Percentiles rank a stretch among this genome's conserved stretches.
These are phyloP conservation scores for Sclerotiophoma versabilis DNA, from an alignment of 2,329 filamentous ascomycete species.

Conservation along the genomic window DNA sequence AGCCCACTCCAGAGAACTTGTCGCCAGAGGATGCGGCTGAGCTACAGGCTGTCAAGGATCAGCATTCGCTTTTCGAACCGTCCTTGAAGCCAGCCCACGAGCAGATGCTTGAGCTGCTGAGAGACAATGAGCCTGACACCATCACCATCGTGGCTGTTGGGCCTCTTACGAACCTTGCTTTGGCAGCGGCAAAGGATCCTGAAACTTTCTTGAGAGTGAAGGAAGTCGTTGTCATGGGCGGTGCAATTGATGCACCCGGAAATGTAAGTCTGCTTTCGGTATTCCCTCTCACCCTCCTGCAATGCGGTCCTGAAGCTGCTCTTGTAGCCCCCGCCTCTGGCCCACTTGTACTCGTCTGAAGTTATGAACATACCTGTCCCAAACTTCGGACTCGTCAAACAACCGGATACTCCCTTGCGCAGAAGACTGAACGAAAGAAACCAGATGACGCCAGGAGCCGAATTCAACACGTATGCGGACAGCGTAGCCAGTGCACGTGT, in stretches of 20 bases:
- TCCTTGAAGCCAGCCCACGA: slow-evolving; percentile 77
- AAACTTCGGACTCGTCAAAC: slow-evolving; percentile 49
- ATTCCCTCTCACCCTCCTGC: slow-evolving; percentile 1
- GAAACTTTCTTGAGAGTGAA: slow-evolving; percentile 88
- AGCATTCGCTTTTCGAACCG: slow-evolving; percentile 70
- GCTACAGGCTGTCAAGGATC: slow-evolving; percentile 46
- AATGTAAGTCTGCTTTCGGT: slow-evolving; percentile 61
- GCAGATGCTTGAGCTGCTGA: slow-evolving; percentile 87
- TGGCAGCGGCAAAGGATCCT: slow-evolving; percentile 86
- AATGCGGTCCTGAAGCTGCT: slow-evolving; percentile 19
- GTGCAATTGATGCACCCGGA: slow-evolving; percentile 77
- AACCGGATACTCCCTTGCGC: slow-evolving; percentile 44
- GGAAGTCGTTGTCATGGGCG: slow-evolving; percentile 95
- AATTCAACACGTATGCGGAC: slow-evolving; percentile 97
- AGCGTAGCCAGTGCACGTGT: slow-evolving; percentile 57
- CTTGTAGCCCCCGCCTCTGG: slow-evolving; percentile 29
- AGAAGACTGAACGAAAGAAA: slow-evolving; percentile 43
- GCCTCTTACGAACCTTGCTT: slow-evolving; percentile 89
- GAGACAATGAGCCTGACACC: slow-evolving; percentile 80
- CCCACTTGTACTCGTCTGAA: slow-evolving; percentile 27
- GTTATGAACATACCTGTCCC: slow-evolving; percentile 36
- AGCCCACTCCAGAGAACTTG: slow-evolving; percentile 42
- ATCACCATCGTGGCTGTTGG: slow-evolving; percentile 91
- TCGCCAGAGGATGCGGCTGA: slow-evolving; percentile 43
- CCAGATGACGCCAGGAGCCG: slow-evolving; percentile 76